A percentile compares a stretch with the other conserved stretches of the same genome.
Conservation (phyloP, 139 green algal genomes). For the Nannochloris sp. region DNA sequence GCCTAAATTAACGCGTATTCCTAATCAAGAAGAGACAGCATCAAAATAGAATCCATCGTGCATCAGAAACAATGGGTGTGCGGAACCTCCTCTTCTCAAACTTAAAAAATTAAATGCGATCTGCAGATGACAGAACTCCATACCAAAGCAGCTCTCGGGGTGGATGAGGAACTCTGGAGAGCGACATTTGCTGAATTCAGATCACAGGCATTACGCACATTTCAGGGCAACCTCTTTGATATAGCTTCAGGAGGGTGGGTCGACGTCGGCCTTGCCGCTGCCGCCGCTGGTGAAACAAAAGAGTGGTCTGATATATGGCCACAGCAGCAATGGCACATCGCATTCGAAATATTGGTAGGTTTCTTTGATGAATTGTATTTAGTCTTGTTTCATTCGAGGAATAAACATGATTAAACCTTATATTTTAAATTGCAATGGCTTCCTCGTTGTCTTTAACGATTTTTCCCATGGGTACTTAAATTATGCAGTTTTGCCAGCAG, state of each 20-base stretch:
- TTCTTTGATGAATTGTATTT: neutral
- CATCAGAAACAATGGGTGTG: no score
- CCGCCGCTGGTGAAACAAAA: neutral
- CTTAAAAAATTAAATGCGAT: neutral
- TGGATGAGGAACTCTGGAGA: constrained; percentile 4
- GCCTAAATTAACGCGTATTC: no score
- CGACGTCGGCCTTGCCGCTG: neutral
- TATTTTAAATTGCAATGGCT: neutral
- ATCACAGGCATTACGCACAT: neutral
- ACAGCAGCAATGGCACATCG: constrained; percentile 32
- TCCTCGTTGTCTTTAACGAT: neutral
- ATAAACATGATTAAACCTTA: neutral
- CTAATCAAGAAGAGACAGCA: no score
- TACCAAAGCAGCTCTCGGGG: no score
- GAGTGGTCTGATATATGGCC: constrained; percentile 22
- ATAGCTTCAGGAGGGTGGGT: neutral
- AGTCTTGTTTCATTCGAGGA: neutral
- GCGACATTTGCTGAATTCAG: constrained; percentile 11
- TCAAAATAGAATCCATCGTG: no score
- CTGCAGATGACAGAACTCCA: neutral
- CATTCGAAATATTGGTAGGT: constrained; percentile 37
- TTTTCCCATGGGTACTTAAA: neutral
- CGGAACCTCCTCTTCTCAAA: neutral
- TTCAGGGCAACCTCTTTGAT: neutral
- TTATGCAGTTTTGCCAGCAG: constrained; percentile 21